A percentile compares a stretch with the other conserved stretches of the same genome.
phyloP scores from a whole-genome alignment of 495 filamentous ascomycete species.

The Xanthoparmelia taractica region DNA sequence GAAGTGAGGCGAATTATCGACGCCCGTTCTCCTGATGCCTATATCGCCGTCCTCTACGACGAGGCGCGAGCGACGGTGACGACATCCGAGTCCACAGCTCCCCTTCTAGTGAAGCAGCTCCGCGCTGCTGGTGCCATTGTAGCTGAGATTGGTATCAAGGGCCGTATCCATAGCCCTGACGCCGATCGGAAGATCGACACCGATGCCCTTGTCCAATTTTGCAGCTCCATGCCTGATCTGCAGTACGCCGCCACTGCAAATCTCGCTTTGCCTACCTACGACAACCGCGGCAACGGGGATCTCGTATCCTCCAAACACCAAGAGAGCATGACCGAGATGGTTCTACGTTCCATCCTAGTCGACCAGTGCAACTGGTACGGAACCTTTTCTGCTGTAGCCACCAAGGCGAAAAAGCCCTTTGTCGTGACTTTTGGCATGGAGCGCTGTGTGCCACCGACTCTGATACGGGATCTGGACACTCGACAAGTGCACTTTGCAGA shows the following conservation, averaged over 20 bases:
- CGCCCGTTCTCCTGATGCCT: slow-evolving; percentile 13
- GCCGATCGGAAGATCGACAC: slow-evolving; percentile 13
- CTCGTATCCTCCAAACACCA: slow-evolving; percentile 20
- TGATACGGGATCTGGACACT: slow-evolving; percentile 20
- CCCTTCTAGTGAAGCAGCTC: slow-evolving; percentile 13
- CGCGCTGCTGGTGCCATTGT: slow-evolving; percentile 13
- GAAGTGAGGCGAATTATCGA: slow-evolving; percentile 24
- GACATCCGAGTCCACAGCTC: slow-evolving; percentile 7
- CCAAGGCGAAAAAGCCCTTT: slow-evolving; percentile 12
- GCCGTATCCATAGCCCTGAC: slow-evolving; percentile 12
- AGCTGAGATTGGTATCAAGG: slow-evolving; percentile 13
- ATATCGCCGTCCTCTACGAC: slow-evolving; percentile 20
- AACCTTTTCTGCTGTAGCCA: slow-evolving; percentile 16
- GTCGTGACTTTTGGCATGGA: slow-evolving; percentile 30
- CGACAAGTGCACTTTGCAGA: slow-evolving; percentile 24
- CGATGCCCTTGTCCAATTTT: slow-evolving; percentile 22
- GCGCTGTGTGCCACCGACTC: slow-evolving; percentile 27
- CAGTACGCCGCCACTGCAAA: slow-evolving; percentile 28
- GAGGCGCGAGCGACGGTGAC: slow-evolving; percentile 23
- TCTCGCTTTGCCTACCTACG: slow-evolving; percentile 24
- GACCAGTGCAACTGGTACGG: slow-evolving; percentile 32
- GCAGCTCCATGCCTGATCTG: slow-evolving; percentile 24
- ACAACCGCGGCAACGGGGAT: slow-evolving; percentile 20
- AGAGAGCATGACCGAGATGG: slow-evolving; percentile 27
- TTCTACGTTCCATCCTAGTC: slow-evolving; percentile 30